Evolutionary conservation across 2,329 filamentous ascomycete species (phyloP).

Genomic region (Stachybotrys echinatus): DNA sequence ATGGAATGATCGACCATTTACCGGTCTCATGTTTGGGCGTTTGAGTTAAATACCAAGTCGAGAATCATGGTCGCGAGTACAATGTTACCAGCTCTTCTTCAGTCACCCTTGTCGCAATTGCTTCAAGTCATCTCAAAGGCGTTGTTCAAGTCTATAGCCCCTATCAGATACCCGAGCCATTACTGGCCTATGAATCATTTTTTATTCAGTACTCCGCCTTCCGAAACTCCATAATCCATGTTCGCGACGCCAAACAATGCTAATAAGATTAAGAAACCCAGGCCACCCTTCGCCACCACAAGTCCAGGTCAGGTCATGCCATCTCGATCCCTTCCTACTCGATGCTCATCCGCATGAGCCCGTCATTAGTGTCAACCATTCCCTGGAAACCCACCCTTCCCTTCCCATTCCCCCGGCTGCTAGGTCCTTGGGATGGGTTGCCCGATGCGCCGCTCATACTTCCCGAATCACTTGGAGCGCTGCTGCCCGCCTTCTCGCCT

Average conservation of each 20-base stretch:
- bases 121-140: not conserved
- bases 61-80: not conserved
- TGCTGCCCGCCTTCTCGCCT: constrained; percentile 45
- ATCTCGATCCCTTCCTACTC: constrained; percentile 48
- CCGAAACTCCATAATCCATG: not conserved
- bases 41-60: constrained; percentile 17
- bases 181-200: not conserved
- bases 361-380: constrained; percentile 94
- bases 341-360: constrained; percentile 95
- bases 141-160: not conserved
- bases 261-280: not conserved
- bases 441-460: constrained; percentile 27
- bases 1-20: not conserved
- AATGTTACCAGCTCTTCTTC: too few species aligned
- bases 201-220: not conserved
- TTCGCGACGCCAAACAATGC: not conserved
- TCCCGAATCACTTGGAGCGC: constrained; percentile 46
- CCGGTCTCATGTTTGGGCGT: constrained; percentile 12
- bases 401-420: constrained; percentile 47
- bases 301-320: not conserved
- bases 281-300: not conserved
- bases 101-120: too few species aligned
- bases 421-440: constrained; percentile 17
- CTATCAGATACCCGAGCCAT: not conserved
- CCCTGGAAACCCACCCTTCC: constrained; percentile 77